Evolutionary conservation across 1,284 basidiomycete species (phyloP).

Genomic region (Phylloporus gajari): DNA sequence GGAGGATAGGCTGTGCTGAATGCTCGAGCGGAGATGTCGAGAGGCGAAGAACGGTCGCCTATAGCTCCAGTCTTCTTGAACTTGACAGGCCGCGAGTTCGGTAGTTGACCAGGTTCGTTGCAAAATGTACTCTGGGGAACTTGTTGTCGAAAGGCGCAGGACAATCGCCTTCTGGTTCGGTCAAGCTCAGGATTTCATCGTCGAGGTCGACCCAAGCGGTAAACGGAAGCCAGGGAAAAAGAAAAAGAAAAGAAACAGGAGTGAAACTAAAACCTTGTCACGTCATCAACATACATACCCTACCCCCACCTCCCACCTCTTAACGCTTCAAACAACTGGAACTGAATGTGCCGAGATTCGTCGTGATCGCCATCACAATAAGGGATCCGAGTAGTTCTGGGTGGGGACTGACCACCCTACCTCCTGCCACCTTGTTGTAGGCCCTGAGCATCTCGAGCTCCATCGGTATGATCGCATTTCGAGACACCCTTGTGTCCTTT

Average conservation of each 20-base stretch:
- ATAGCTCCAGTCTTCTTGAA: too few species aligned
- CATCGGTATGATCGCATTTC: not conserved
- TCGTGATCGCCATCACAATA: not conserved
- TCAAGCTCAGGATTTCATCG: not conserved
- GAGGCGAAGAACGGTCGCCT: not conserved
- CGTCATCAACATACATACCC: not conserved
- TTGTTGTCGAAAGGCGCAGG: not conserved
- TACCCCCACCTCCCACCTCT: not conserved
- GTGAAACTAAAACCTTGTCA: not conserved
- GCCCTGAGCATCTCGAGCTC: conserved; percentile 1
- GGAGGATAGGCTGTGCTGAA: not conserved
- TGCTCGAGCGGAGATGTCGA: not conserved
- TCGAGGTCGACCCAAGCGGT: not conserved
- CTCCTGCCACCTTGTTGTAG: not conserved
- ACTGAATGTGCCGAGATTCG: not conserved
- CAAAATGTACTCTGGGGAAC: too few species aligned
- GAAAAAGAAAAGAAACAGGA: not conserved
- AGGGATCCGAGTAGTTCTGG: not conserved
- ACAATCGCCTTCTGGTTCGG: not conserved
- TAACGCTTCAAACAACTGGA: not conserved
- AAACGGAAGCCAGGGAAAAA: conserved; percentile 1
- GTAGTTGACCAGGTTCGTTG: not conserved
- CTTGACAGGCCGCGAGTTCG: not conserved
- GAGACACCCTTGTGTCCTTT: not conserved
- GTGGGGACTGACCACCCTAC: not conserved